A percentile compares a stretch with the other conserved stretches of the same genome.
These are phyloP conservation scores for Solanum etuberosum DNA, from an alignment of 257 asterid genomes.

Conservation along the genomic window DNA sequence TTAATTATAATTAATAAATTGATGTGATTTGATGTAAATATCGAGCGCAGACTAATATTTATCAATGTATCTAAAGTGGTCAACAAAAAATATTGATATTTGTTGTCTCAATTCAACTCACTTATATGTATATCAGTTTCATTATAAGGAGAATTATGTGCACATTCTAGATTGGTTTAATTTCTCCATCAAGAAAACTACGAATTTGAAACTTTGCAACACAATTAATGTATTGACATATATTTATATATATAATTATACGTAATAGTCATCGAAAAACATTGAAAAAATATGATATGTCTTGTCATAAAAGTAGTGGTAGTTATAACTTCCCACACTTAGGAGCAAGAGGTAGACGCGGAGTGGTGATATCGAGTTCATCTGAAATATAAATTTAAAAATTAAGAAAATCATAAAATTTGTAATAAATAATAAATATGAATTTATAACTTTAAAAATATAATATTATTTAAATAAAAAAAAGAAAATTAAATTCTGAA, in stretches of 20 bases:
- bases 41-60: background rate
- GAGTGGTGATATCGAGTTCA: background rate
- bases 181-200: background rate
- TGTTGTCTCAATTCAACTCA: background rate
- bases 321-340: background rate
- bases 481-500: no score
- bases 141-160: background rate
- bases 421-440: no score
- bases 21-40: background rate
- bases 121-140: background rate
- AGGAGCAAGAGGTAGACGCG: no score
- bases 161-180: background rate
- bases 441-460: no score
- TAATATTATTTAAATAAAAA: no score
- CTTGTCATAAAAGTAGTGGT: background rate
- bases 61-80: background rate
- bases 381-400: no score
- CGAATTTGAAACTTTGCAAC: background rate
- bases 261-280: background rate
- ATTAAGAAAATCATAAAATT: no score
- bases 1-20: background rate
- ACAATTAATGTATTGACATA: background rate
- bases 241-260: fast-evolving
- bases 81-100: background rate
- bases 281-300: background rate